Conservation (phyloP, 345 rosid genomes). For the Citrus reticulata region DNA sequence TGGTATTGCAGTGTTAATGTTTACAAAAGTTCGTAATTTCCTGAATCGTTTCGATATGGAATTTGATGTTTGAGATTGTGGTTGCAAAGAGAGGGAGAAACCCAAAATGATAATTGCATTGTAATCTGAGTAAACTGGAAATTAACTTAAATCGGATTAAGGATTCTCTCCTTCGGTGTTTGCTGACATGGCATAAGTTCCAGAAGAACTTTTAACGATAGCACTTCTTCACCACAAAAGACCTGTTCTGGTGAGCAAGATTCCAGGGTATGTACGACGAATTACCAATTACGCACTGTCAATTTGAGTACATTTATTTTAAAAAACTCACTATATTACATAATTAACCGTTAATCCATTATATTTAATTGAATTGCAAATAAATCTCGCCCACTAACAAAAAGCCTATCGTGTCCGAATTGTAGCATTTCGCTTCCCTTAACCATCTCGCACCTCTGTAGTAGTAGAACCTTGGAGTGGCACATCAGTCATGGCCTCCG, state of each 20-base stretch:
- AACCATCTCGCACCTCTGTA: background rate
- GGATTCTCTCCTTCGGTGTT: background rate
- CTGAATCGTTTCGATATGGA: background rate
- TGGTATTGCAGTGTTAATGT: background rate
- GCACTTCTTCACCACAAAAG: background rate
- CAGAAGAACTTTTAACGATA: background rate
- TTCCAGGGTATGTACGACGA: no score
- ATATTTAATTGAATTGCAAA: no score
- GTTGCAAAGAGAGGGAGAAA: background rate
- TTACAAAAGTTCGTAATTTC: background rate
- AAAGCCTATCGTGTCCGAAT: background rate
- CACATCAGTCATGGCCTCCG: constrained; percentile 23
- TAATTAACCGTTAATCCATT: no score
- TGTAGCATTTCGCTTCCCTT: background rate
- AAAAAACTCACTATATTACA: no score
- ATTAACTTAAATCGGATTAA: background rate
- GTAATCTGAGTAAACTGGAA: background rate
- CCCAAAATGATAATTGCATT: background rate
- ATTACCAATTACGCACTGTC: no score
- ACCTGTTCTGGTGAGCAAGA: no score
- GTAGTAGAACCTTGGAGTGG: background rate
- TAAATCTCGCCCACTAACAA: no score
- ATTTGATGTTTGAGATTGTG: background rate
- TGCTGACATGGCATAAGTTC: background rate
- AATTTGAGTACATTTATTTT: no score